Percentiles rank a stretch among this genome's conserved stretches.
Evolutionary conservation across 2,329 filamentous ascomycete species (phyloP).

Genomic region (Phialophora verrucosa): DNA sequence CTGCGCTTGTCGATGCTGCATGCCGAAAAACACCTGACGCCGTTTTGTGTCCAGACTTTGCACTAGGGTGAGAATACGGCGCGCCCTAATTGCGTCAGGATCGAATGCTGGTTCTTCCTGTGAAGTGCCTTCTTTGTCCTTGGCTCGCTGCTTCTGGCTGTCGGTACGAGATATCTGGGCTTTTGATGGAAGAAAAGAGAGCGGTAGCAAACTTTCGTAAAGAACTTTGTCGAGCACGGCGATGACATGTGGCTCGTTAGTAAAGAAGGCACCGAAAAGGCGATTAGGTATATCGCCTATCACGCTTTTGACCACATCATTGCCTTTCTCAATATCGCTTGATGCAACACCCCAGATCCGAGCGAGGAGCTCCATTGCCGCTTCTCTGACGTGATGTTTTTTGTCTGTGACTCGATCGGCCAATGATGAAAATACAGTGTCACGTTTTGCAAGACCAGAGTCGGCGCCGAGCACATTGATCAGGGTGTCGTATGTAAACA

Average conservation of each 20-base stretch:
- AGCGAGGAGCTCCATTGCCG: constrained; percentile 82
- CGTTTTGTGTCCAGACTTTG: constrained; percentile 77
- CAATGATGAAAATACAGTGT: constrained; percentile 79
- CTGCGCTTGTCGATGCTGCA: constrained; percentile 77
- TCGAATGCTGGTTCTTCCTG: constrained; percentile 47
- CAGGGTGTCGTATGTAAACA: constrained; percentile 80
- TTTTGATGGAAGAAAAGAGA: constrained; percentile 80
- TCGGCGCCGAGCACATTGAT: constrained; percentile 78
- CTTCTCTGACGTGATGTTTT: constrained; percentile 77
- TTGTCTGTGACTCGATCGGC: constrained; percentile 89
- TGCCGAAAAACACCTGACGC: constrained; percentile 84
- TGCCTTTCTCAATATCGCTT: constrained; percentile 81
- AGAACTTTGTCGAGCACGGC: constrained; percentile 81
- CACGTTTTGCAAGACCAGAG: constrained; percentile 75
- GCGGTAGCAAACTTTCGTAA: constrained; percentile 85
- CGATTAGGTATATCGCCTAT: constrained; percentile 81
- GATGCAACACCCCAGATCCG: constrained; percentile 93
- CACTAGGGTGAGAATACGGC: constrained; percentile 81
- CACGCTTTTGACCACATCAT: constrained; percentile 75
- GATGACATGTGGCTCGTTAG: constrained; percentile 86
- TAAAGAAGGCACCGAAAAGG: constrained; percentile 86
- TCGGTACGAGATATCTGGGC: constrained; percentile 51
- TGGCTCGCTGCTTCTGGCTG: constrained; percentile 59
- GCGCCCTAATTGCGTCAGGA: constrained; percentile 72
- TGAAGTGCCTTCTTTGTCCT: constrained; percentile 46